These are phyloP conservation scores for Physcomitrium patens DNA, from an alignment of 225 moss, liverwort and hornwort species.

Conservation along the genomic window DNA sequence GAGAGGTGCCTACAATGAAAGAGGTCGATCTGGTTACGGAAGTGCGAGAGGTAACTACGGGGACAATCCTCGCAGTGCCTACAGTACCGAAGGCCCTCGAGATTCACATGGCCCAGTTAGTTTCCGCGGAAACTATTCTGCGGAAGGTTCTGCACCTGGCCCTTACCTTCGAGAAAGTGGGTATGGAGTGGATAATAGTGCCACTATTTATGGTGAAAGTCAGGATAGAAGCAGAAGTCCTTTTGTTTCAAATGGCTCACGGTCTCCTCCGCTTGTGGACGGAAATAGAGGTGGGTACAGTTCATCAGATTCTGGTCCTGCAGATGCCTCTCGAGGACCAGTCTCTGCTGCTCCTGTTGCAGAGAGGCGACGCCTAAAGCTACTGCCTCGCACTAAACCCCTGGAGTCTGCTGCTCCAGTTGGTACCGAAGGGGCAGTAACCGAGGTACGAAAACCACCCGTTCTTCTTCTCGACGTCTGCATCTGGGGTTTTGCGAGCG, in stretches of 20 bases:
- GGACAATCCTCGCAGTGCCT: conserved; percentile 42
- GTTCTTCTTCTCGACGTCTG: not conserved
- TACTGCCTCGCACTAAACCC: conserved; percentile 91
- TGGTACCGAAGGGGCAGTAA: conserved; percentile 42
- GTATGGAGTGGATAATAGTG: conserved; percentile 41
- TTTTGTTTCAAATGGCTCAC: conserved; percentile 60
- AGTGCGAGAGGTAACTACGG: conserved; percentile 39
- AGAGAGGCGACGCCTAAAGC: conserved; percentile 91
- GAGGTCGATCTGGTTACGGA: conserved; percentile 41
- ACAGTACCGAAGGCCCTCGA: conserved; percentile 44
- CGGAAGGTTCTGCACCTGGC: conserved; percentile 40
- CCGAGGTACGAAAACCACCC: conserved; percentile 48
- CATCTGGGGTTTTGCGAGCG: not conserved
- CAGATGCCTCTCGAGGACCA: conserved; percentile 47
- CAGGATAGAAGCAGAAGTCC: conserved; percentile 59
- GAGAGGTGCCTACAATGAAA: conserved; percentile 48
- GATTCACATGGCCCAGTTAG: conserved; percentile 47
- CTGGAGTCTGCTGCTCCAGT: conserved; percentile 52
- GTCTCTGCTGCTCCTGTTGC: conserved; percentile 32
- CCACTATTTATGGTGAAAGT: conserved; percentile 36
- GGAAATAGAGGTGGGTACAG: conserved; percentile 51
- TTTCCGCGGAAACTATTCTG: conserved; percentile 42
- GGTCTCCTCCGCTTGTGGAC: conserved; percentile 57
- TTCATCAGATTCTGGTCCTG: conserved; percentile 53
- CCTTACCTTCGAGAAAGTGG: conserved; percentile 47